A percentile compares a stretch with the other conserved stretches of the same genome.
Evolutionary conservation across 768 basidiomycete species (phyloP).

Genomic region (Naganishia vishniacii): DNA sequence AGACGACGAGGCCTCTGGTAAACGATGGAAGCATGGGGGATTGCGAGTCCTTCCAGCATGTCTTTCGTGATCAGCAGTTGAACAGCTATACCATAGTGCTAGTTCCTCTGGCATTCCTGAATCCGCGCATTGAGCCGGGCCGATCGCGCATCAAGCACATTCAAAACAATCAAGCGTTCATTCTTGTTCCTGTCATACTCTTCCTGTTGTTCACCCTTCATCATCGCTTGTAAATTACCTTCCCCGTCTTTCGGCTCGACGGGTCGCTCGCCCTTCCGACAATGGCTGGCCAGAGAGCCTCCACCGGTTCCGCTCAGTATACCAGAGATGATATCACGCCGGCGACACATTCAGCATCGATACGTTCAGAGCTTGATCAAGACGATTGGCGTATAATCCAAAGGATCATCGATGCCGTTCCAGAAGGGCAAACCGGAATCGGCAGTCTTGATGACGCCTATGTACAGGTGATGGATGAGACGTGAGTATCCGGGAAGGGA

Average conservation of each 20-base stretch:
- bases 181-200: neutral
- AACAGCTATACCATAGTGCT: too few relatives aligned
- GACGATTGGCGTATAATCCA: constrained; percentile 25
- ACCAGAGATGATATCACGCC: constrained; percentile 1
- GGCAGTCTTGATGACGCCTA: constrained; percentile 22
- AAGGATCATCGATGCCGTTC: constrained; percentile 26
- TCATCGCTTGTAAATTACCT: neutral
- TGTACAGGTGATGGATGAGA: constrained; percentile 24
- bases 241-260: neutral
- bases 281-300: neutral
- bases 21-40: too few relatives aligned
- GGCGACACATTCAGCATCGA: constrained; percentile 1
- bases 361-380: constrained; percentile 5
- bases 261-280: neutral
- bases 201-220: neutral
- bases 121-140: neutral
- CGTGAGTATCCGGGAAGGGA: neutral
- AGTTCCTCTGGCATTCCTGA: too few relatives aligned
- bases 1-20: too few relatives aligned
- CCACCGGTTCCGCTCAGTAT: neutral
- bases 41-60: too few relatives aligned
- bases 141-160: constrained; percentile 1
- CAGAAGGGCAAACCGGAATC: constrained; percentile 20
- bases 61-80: too few relatives aligned
- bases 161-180: constrained; percentile 19